phyloP scores from a whole-genome alignment of 257 asterid species.

The Lycium ferocissimum region DNA sequence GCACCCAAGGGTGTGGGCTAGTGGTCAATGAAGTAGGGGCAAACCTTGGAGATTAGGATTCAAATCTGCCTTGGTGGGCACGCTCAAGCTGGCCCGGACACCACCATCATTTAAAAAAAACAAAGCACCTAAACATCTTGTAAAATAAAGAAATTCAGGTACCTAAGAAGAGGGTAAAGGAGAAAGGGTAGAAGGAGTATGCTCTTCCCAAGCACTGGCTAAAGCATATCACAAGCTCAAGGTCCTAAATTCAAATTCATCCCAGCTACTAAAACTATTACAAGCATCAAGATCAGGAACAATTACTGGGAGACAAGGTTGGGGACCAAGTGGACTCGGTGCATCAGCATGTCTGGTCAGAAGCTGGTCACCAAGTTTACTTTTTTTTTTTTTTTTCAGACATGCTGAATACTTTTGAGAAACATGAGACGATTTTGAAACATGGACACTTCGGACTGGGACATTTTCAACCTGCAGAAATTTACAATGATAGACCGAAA shows the following conservation, averaged over 20 bases:
- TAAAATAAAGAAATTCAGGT: neutral
- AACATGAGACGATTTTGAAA: neutral
- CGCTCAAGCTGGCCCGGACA: neutral
- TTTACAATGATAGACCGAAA: neutral
- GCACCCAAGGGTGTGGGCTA: neutral
- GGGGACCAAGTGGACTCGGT: neutral
- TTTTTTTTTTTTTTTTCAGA: neutral
- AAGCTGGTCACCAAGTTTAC: neutral
- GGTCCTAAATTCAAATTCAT: constrained; percentile 15
- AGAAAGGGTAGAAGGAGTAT: neutral
- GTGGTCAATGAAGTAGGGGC: neutral
- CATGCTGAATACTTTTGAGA: neutral
- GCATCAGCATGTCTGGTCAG: neutral
- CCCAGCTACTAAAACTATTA: neutral
- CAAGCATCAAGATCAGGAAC: neutral
- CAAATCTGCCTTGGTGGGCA: neutral
- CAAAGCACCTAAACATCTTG: neutral
- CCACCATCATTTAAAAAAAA: neutral
- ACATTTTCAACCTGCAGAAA: neutral
- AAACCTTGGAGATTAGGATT: neutral
- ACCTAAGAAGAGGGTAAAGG: neutral
- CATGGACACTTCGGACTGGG: neutral
- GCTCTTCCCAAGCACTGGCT: neutral
- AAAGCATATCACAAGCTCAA: constrained; percentile 7
- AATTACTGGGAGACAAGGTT: neutral